Percentiles rank a stretch among this genome's conserved stretches.
phyloP scores from a whole-genome alignment of 257 asterid genomes.

The Sherardia arvensis region DNA sequence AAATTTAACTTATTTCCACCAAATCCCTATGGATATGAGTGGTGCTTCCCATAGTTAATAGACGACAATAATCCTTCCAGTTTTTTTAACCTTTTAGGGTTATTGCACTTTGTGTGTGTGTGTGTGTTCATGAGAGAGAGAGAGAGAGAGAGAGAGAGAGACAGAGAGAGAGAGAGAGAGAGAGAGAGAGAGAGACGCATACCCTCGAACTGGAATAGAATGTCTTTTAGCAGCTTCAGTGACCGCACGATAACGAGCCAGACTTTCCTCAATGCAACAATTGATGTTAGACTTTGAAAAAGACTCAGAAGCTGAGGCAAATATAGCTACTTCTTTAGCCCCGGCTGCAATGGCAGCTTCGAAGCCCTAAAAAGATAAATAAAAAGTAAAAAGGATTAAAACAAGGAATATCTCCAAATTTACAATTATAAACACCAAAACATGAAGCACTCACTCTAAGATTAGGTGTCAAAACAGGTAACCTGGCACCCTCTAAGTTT shows the following conservation, averaged over 20 bases:
- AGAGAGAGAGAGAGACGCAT: constrained; percentile 16
- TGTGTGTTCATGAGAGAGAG: background rate
- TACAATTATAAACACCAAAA: background rate
- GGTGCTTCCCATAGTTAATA: background rate
- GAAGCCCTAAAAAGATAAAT: constrained; percentile 47
- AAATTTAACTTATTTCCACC: no score
- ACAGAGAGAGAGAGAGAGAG: constrained; percentile 1
- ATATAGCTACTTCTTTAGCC: constrained; percentile 85
- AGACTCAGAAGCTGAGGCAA: constrained; percentile 97
- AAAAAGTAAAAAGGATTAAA: background rate
- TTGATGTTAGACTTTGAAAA: constrained; percentile 85
- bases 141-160: constrained; percentile 1
- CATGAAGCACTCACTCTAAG: constrained; percentile 41
- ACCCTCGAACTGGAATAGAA: constrained; percentile 92
- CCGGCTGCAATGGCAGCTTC: constrained; percentile 93
- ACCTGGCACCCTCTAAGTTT: constrained; percentile 57
- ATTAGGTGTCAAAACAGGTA: constrained; percentile 88
- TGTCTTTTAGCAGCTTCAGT: constrained; percentile 66
- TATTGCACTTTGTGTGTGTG: background rate
- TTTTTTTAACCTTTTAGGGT: background rate
- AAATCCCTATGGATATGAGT: background rate
- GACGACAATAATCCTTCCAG: background rate
- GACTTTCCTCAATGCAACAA: constrained; percentile 88
- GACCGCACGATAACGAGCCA: constrained; percentile 69
- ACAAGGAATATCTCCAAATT: background rate